A percentile compares a stretch with the other conserved stretches of the same genome.
These are phyloP conservation scores for Hanseniaspora vineae DNA, from an alignment of 805 yeast genomes.

Conservation along the genomic window DNA sequence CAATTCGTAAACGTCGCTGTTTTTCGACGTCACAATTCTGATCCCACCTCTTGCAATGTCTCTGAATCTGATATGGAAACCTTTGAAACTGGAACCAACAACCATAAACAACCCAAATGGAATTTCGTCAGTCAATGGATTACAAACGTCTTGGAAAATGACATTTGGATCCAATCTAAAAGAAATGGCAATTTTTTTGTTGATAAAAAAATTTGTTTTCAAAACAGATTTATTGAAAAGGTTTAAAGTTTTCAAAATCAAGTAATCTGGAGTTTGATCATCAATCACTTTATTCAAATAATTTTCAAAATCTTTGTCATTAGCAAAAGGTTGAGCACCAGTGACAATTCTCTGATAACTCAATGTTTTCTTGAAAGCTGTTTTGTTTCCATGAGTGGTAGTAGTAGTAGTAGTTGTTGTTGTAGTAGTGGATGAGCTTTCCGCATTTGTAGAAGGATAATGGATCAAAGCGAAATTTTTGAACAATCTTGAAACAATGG, in stretches of 20 bases:
- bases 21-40: constrained; percentile 81
- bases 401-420: no score
- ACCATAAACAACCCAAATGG: constrained; percentile 92
- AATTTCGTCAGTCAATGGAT: constrained; percentile 35
- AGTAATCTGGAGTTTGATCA: constrained; percentile 65
- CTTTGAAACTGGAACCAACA: constrained; percentile 93
- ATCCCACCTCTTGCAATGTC: constrained; percentile 98
- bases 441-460: constrained; percentile 26
- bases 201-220: constrained; percentile 87
- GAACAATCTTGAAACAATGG: constrained; percentile 68
- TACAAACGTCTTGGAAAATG: constrained; percentile 44
- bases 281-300: constrained; percentile 54
- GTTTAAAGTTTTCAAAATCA: constrained; percentile 72
- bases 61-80: constrained; percentile 92
- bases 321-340: constrained; percentile 51
- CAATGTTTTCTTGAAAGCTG: constrained; percentile 36
- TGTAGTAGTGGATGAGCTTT: background rate
- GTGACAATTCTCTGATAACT: constrained; percentile 79
- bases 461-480: constrained; percentile 87
- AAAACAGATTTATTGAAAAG: constrained; percentile 76
- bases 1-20: constrained; percentile 69
- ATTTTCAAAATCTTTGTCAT: constrained; percentile 61
- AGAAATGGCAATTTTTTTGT: constrained; percentile 89
- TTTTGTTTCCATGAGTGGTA: no score
- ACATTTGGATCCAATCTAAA: constrained; percentile 82